Evolutionary conservation across 2,329 filamentous ascomycete species (phyloP).

Genomic region (Phoma herbarum): DNA sequence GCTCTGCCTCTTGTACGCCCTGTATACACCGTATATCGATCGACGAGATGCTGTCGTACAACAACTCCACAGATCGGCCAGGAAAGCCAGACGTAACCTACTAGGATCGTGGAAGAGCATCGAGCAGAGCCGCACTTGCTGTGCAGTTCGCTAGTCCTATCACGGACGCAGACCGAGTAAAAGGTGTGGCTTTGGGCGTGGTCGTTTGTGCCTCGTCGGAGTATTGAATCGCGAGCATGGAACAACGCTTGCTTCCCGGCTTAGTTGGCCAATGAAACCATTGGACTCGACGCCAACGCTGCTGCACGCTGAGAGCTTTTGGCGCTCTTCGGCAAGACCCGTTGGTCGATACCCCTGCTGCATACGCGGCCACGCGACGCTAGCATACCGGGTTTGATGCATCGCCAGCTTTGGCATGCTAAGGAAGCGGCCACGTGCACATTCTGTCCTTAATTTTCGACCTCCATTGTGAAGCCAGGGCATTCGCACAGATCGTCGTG

Average conservation of each 20-base stretch:
- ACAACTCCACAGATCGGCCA: not conserved
- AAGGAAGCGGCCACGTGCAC: constrained; percentile 3
- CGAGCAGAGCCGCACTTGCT: constrained; percentile 5
- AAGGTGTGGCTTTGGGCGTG: not conserved
- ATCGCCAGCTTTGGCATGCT: constrained; percentile 5
- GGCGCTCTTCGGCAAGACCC: not conserved
- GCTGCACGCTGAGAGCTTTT: not conserved
- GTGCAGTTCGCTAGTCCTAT: not conserved
- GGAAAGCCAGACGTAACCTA: not conserved
- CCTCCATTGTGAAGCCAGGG: not conserved
- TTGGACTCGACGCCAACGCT: not conserved
- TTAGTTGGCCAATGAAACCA: not conserved
- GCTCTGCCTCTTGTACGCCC: not conserved
- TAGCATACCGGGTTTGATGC: constrained; percentile 3
- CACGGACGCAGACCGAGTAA: not conserved
- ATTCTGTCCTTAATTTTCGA: constrained; percentile 10
- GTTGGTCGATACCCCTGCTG: constrained; percentile 9
- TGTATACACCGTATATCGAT: not conserved
- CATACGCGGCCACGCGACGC: constrained; percentile 17
- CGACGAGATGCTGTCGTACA: not conserved
- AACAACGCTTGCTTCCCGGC: not conserved
- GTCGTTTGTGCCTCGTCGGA: not conserved
- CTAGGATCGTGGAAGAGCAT: not conserved
- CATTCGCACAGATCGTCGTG: constrained; percentile 2
- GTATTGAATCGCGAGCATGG: not conserved